These are phyloP conservation scores for Phytopythium aichiense DNA, from an alignment of 352 stramenopile species.

Conservation along the genomic window DNA sequence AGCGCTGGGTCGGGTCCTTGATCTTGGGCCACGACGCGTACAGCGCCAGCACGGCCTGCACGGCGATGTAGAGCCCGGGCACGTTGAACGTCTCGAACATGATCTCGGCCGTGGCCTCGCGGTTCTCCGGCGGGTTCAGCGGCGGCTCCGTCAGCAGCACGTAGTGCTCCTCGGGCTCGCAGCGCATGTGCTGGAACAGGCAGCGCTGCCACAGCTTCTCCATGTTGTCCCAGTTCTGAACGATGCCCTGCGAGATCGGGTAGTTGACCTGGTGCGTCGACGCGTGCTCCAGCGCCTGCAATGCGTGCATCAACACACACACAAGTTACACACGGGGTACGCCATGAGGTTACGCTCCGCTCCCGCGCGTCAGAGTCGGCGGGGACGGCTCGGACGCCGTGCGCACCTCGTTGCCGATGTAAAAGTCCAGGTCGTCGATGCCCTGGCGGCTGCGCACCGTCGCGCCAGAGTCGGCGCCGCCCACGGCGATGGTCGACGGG, in stretches of 20 bases:
- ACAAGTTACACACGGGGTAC: neutral
- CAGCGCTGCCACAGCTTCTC: slow-evolving; percentile 93
- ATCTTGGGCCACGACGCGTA: slow-evolving; percentile 93
- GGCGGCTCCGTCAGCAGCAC: slow-evolving; percentile 90
- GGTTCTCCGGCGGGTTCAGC: slow-evolving; percentile 94
- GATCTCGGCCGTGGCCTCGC: slow-evolving; percentile 94
- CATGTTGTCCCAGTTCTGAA: slow-evolving; percentile 96
- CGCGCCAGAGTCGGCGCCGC: slow-evolving; percentile 45
- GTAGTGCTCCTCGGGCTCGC: slow-evolving; percentile 93
- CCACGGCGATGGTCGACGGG: slow-evolving; percentile 90
- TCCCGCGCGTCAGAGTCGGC: neutral
- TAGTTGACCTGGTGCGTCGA: slow-evolving; percentile 92
- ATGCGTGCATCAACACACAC: neutral
- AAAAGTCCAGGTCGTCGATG: slow-evolving; percentile 95
- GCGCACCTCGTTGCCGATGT: slow-evolving; percentile 89
- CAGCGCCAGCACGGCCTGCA: slow-evolving; percentile 93
- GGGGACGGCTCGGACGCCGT: neutral
- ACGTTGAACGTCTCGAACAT: slow-evolving; percentile 98
- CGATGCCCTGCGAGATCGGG: slow-evolving; percentile 84
- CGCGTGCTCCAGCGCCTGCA: slow-evolving; percentile 71
- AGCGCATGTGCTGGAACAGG: slow-evolving; percentile 93
- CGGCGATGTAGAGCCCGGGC: slow-evolving; percentile 92
- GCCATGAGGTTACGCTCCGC: neutral
- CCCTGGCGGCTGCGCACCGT: slow-evolving; percentile 84
- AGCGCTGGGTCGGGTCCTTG: slow-evolving; percentile 80